Conservation (phyloP, 164 flowering plant genomes). For the Sextonia rubra region DNA sequence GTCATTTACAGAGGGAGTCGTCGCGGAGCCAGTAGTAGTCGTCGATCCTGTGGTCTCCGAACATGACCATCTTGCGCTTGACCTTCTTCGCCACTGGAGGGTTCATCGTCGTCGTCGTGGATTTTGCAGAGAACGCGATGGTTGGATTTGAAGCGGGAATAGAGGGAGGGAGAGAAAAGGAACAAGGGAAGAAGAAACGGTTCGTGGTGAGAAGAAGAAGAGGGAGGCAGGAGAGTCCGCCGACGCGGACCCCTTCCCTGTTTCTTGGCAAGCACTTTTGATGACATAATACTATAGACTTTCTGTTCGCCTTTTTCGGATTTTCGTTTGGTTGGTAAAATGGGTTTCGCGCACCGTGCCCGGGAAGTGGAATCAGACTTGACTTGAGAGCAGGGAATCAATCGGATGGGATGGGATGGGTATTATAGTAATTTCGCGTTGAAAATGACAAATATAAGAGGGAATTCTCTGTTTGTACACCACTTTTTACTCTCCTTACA, state of each 20-base stretch:
- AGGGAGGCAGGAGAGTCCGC: neutral
- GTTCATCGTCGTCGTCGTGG: conserved; percentile 19
- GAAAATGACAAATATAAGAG: too few species aligned
- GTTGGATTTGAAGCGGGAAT: neutral
- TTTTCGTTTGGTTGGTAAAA: neutral
- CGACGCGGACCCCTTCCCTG: neutral
- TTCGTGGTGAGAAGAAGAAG: neutral
- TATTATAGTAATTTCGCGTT: too few species aligned
- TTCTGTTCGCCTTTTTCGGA: neutral
- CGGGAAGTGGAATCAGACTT: too few species aligned
- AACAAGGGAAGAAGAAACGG: neutral
- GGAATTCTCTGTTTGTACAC: too few species aligned
- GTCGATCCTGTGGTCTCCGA: conserved; percentile 77
- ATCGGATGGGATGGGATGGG: too few species aligned
- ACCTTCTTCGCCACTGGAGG: conserved; percentile 73
- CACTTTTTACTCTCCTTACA: too few species aligned
- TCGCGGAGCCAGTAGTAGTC: conserved; percentile 96
- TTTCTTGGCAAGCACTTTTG: too few species aligned
- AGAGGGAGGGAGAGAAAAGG: neutral
- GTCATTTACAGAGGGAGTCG: conserved; percentile 73
- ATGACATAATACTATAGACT: too few species aligned
- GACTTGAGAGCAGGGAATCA: too few species aligned
- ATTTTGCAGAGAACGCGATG: neutral
- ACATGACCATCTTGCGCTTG: conserved; percentile 74
- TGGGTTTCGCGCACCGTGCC: too few species aligned